These are phyloP conservation scores for Streptanthus diversifolius DNA, from an alignment of 345 rosid genomes.

Conservation along the genomic window DNA sequence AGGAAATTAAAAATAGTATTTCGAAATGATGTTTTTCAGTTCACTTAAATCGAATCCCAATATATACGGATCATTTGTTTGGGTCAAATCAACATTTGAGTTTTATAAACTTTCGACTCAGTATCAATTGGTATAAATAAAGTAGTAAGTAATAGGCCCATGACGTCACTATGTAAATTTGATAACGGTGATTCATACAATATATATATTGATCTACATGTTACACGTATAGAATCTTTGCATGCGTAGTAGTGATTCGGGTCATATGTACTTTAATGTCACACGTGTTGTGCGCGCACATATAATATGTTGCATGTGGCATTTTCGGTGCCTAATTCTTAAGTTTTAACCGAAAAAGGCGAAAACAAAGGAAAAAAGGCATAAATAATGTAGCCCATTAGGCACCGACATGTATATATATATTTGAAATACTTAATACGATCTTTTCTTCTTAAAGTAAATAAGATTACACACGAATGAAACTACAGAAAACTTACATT, in stretches of 20 bases:
- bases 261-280: background rate
- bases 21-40: background rate
- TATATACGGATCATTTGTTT: background rate
- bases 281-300: slow-evolving; percentile 4
- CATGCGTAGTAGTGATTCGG: background rate
- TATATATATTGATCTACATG: background rate
- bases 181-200: background rate
- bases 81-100: background rate
- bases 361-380: background rate
- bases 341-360: background rate
- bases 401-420: slow-evolving; percentile 18
- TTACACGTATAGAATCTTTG: background rate
- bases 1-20: background rate
- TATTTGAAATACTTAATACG: background rate
- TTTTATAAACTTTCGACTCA: background rate
- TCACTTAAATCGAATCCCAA: background rate
- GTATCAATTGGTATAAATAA: background rate
- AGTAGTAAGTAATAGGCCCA: background rate
- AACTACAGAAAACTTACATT: background rate
- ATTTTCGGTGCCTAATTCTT: slow-evolving; percentile 16
- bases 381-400: background rate
- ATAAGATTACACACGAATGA: background rate
- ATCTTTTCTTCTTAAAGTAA: background rate
- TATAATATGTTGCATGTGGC: background rate
- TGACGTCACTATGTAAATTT: background rate